phyloP scores from a whole-genome alignment of 441 rosid genomes.

The Arabidopsis hybrid region DNA sequence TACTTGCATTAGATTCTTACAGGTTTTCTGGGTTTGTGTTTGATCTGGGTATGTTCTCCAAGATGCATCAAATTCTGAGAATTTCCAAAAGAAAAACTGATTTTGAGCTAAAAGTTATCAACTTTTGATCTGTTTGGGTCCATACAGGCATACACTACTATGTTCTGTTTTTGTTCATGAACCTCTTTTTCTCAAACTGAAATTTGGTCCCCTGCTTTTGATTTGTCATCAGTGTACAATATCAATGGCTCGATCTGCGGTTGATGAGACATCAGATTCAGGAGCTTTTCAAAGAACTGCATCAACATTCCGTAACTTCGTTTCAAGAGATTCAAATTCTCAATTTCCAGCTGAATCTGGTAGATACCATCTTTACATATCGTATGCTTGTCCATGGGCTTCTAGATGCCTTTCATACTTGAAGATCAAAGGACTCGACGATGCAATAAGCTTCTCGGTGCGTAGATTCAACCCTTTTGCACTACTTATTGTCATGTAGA shows the following conservation, averaged over 20 bases:
- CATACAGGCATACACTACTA: background rate
- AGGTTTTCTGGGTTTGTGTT: constrained; percentile 2
- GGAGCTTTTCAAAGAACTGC: constrained; percentile 84
- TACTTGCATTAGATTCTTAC: background rate
- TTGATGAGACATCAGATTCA: constrained; percentile 73
- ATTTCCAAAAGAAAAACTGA: background rate
- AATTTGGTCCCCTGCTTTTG: background rate
- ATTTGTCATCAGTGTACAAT: constrained; percentile 35
- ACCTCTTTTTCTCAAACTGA: background rate
- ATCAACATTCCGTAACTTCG: constrained; percentile 77
- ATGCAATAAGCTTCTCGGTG: constrained; percentile 79
- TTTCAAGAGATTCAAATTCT: constrained; percentile 65
- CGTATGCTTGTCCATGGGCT: constrained; percentile 99
- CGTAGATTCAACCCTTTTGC: constrained; percentile 36
- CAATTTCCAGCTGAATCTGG: constrained; percentile 81
- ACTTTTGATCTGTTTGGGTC: constrained; percentile 27
- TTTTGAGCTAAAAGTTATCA: constrained; percentile 16
- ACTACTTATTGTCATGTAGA: background rate
- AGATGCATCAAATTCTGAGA: constrained; percentile 8
- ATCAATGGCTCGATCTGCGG: constrained; percentile 76
- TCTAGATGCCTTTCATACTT: constrained; percentile 83
- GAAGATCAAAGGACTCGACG: constrained; percentile 85
- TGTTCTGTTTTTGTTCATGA: constrained; percentile 24
- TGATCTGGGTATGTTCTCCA: background rate
- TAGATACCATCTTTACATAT: constrained; percentile 91